Percentiles rank a stretch among this genome's conserved stretches.
phyloP scores from a whole-genome alignment of 202 grass and related monocot genomes.

The Panicum hallii region DNA sequence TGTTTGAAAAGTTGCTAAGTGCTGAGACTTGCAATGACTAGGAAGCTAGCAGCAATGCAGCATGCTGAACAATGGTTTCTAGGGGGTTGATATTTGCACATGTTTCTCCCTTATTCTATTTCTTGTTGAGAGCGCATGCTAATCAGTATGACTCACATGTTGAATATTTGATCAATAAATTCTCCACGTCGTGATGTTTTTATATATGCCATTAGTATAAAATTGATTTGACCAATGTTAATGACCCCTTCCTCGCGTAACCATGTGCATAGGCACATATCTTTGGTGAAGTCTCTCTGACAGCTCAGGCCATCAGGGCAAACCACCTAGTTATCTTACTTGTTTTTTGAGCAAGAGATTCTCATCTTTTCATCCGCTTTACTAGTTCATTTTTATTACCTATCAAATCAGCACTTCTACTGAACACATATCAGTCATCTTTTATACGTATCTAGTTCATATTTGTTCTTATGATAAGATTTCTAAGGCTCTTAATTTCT shows the following conservation, averaged over 20 bases:
- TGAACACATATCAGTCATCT: not conserved
- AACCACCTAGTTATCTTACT: not conserved
- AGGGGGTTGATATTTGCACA: not conserved
- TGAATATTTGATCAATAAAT: slow-evolving; percentile 3
- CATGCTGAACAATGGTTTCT: not conserved
- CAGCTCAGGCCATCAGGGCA: not conserved
- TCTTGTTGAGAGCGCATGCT: not conserved
- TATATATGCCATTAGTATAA: not conserved
- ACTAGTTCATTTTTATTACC: not conserved
- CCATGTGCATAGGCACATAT: not conserved
- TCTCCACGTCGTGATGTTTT: not conserved
- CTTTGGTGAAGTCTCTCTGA: slow-evolving; percentile 7
- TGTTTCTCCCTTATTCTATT: not conserved
- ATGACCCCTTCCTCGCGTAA: not conserved
- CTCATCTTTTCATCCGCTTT: not conserved
- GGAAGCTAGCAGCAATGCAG: not conserved
- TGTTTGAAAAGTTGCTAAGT: not conserved
- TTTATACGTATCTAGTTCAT: not conserved
- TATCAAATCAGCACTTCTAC: not conserved
- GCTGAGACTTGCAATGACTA: not conserved
- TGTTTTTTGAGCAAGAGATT: not conserved
- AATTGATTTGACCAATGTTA: slow-evolving; percentile 25
- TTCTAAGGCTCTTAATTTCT: not conserved
- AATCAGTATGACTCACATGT: slow-evolving; percentile 8
- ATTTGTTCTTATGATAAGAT: not conserved